Percentiles rank a stretch among this genome's conserved stretches.
phyloP scores from a whole-genome alignment of 345 rosid species.

The Clausena lansium region DNA sequence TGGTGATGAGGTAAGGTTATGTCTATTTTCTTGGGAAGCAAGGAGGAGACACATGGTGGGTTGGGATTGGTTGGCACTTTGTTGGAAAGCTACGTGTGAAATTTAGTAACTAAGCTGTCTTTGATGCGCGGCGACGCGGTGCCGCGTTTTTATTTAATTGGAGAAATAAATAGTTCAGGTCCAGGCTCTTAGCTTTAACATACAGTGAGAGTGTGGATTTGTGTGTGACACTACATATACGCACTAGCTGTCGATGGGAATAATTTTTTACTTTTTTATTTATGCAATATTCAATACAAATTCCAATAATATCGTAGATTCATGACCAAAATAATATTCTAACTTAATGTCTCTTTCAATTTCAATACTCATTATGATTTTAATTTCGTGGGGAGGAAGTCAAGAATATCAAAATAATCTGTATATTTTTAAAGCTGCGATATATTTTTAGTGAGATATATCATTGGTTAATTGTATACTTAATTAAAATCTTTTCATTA shows the following conservation, averaged over 20 bases:
- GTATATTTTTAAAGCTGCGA: too few species aligned
- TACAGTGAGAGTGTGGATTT: background rate
- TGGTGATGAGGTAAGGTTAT: background rate
- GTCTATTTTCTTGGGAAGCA: constrained; percentile 6
- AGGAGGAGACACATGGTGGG: constrained; percentile 1
- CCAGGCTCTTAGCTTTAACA: background rate
- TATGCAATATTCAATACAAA: too few species aligned
- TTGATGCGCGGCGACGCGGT: constrained; percentile 32
- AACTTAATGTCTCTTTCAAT: background rate
- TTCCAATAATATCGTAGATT: background rate
- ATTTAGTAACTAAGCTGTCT: background rate
- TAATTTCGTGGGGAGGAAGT: background rate
- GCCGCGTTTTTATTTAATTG: constrained; percentile 19
- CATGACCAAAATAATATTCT: background rate
- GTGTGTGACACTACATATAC: background rate
- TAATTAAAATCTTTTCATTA: too few species aligned
- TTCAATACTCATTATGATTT: background rate
- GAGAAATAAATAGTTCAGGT: background rate
- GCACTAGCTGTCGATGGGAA: background rate
- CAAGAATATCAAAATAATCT: background rate
- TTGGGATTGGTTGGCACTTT: background rate
- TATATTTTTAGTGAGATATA: too few species aligned
- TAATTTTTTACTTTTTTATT: too few species aligned
- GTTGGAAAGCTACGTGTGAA: background rate
- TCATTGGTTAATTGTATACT: background rate